Conservation (phyloP, 2,329 filamentous ascomycete species). For the Hypoxylon sp. region DNA sequence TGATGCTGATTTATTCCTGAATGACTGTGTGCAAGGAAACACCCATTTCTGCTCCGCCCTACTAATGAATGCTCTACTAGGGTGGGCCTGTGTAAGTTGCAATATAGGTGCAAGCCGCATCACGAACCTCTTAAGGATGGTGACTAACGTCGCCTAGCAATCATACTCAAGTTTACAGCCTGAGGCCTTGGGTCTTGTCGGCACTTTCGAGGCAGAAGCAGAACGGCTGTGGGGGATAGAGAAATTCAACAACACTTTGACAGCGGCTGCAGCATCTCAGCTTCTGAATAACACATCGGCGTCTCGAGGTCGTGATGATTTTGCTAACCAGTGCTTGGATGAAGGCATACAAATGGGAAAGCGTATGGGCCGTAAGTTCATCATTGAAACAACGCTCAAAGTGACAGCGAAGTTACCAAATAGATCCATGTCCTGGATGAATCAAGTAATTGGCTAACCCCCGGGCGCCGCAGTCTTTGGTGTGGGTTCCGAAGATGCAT, state of each 20-base stretch:
- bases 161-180: conserved; percentile 38
- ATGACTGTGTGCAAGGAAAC: conserved; percentile 34
- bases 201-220: conserved; percentile 39
- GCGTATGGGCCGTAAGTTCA: conserved; percentile 45
- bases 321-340: conserved; percentile 36
- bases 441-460: conserved; percentile 35
- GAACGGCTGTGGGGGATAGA: conserved; percentile 41
- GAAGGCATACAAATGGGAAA: conserved; percentile 44
- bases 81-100: conserved; percentile 42
- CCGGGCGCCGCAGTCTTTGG: conserved; percentile 35
- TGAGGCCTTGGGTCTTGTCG: conserved; percentile 27
- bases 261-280: conserved; percentile 40
- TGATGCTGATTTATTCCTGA: conserved; percentile 44
- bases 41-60: conserved; percentile 42
- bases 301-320: conserved; percentile 42
- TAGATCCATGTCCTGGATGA: conserved; percentile 12
- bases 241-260: conserved; percentile 41
- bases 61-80: conserved; percentile 39
- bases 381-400: background rate
- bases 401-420: background rate
- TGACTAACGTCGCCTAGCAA: conserved; percentile 36
- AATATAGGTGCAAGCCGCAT: background rate
- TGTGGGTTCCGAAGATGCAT: conserved; percentile 31
- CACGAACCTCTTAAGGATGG: background rate
- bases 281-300: conserved; percentile 35